phyloP scores from a whole-genome alignment of 352 stramenopile species.

The Pythium coloratum region DNA sequence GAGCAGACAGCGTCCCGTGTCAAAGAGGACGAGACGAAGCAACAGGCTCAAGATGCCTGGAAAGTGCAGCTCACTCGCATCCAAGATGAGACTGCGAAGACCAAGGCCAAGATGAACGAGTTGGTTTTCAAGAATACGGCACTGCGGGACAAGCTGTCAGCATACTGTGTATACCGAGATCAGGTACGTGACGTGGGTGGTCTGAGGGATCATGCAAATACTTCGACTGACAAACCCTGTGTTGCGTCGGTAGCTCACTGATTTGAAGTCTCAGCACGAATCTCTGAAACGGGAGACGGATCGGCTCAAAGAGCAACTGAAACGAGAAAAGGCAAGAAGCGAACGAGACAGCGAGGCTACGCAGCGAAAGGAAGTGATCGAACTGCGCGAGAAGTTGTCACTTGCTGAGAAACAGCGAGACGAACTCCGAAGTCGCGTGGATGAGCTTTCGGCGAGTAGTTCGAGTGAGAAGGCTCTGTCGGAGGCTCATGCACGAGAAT shows the following conservation, averaged over 20 bases:
- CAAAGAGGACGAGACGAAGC: constrained; percentile 65
- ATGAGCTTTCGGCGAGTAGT: constrained; percentile 27
- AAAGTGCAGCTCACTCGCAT: constrained; percentile 73
- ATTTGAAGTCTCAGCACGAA: constrained; percentile 57
- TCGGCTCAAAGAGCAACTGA: constrained; percentile 47
- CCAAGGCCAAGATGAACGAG: constrained; percentile 75
- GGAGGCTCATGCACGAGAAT: constrained; percentile 33
- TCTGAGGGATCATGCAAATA: background rate
- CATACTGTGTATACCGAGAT: constrained; percentile 59
- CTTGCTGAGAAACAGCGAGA: constrained; percentile 10
- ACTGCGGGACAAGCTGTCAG: constrained; percentile 68
- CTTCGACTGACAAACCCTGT: background rate
- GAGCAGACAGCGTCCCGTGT: constrained; percentile 7
- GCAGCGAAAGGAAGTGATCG: constrained; percentile 37
- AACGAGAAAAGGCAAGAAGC: constrained; percentile 36
- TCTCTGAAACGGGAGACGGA: constrained; percentile 49
- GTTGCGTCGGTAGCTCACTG: constrained; percentile 38
- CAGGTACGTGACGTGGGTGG: constrained; percentile 41
- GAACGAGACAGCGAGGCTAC: constrained; percentile 31
- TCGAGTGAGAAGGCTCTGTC: constrained; percentile 36
- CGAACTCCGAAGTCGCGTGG: constrained; percentile 9
- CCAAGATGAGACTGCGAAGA: constrained; percentile 61
- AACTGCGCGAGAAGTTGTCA: constrained; percentile 43
- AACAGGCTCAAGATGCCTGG: constrained; percentile 75
- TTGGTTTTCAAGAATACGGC: constrained; percentile 76